Evolutionary conservation across 2,329 filamentous ascomycete genomes (phyloP), one percentile per base, ranked within the genome.

Genomic region (Metarhizium sp.): DNA sequence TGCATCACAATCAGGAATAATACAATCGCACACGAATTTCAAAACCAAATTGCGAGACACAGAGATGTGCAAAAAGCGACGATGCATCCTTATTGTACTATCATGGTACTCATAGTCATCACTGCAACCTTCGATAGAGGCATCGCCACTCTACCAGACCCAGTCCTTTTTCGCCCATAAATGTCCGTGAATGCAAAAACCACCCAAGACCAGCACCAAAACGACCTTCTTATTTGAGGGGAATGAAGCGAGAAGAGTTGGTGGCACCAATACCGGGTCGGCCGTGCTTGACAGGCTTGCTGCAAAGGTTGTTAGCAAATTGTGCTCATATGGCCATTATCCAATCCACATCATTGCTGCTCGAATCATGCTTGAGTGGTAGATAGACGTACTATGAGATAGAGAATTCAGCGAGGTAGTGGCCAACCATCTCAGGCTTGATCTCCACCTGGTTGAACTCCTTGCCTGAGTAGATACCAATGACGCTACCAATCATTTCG

Each of bases 401-500:
- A 67, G 92, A 96, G 86, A 99, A 99, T 81, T 99, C 94, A 73
- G 84, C 94, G 66, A 99, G 84, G 85, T 96, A 96, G 84, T 97
- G 92, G 76, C 94, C 94, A 78, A 99, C 94, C 94, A 99, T 99
- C 85, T 99, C 94, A 70, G 94, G 94, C 87, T 96, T 96, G 82
- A 99, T 94, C 80, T 99, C 94, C 70, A 99, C 92, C 85, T 96
- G 92, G 88, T 99, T 99, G 89, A 99, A 99, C 80, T 97, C 92
- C 88, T 99, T 99, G 75, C 94, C 94, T 67, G 90, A 96, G 89
- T 99, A 99, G 84, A 99, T 94, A 75, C 92, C 94, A 71, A 99
- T 88, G 71, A 99, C 92, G 78, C 84, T 89, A 71, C 94, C 94
- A 75, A 99, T 99, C 94, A 99, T 97, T 85, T 99, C 94, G 71